Evolutionary conservation across 345 rosid genomes (phyloP), one percentile per base, ranked within the genome.

Genomic region (Lagerstroemia speciosa): DNA sequence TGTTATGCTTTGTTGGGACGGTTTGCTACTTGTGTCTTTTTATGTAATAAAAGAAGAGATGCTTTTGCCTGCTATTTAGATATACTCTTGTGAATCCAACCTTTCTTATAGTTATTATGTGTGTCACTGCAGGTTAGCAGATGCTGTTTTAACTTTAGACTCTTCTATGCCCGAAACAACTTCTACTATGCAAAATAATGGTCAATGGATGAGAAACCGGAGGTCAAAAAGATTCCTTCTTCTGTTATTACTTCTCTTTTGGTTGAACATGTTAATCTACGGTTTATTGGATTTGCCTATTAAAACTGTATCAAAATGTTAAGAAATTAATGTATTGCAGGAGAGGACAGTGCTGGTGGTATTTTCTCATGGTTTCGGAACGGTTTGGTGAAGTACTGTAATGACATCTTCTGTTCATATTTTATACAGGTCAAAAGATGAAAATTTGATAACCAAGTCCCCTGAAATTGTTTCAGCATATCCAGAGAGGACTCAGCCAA

Each of bases 381-480:
- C 33, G 0, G 31, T 52, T 20, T 29, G 30, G 45, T 48, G 27
- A n/a, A 30, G 40, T 66, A 19, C 31, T 11, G 30, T 20, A 26
- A 29, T 66, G 15, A 66, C 24, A 29, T 34, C 15, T 34, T 53
- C 63, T 30, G 6, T 67, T 31, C 55, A 22, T 30, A 12, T 46
- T 17, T 48, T 40, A 19, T 71, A 36, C 72, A 73, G 76, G 72
- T 63, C 68, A 32, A 36, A 62, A 31, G 64, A 68, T 53, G 64
- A 63, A 34, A 48, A 46, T 32, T 32, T 57, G 38, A 68, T 68
- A 37, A 32, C 67, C 30, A 73, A 30, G 33, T 62, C 72, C 29
- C 33, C 72, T 52, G 68, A 68, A 31, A 63, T 38, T 63, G 48
- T 50, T 46, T 64, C 65, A 26, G 55, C 72, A 7, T 73, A 38